phyloP scores from a whole-genome alignment of 257 asterid genomes.

The Misopates orontium region DNA sequence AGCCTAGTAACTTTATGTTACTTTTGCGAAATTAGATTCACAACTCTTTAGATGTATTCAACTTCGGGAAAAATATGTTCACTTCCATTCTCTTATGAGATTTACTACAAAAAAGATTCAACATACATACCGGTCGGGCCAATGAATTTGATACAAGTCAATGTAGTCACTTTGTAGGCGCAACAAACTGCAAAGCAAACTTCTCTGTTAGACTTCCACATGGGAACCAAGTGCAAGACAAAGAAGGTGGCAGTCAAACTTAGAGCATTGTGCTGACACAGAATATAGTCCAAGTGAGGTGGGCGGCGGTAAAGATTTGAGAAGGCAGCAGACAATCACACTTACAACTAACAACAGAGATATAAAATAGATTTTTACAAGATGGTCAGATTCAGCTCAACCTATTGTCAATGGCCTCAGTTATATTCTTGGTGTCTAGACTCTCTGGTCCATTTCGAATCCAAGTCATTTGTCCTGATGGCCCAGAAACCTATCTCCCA shows the following conservation, averaged over 20 bases:
- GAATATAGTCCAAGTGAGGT: conserved; percentile 3
- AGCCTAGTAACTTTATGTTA: not conserved
- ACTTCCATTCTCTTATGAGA: conserved; percentile 10
- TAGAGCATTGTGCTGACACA: no score
- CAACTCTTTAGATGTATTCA: not conserved
- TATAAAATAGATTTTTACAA: conserved; percentile 16
- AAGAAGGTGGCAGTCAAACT: no score
- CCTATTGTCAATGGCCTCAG: conserved; percentile 85
- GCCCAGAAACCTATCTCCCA: conserved; percentile 76
- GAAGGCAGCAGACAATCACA: conserved; percentile 8
- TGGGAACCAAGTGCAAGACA: not conserved
- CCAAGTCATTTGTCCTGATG: conserved; percentile 97
- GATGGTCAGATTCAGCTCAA: conserved; percentile 29
- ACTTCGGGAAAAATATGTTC: not conserved
- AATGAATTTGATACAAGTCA: conserved; percentile 93
- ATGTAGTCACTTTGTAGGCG: conserved; percentile 70
- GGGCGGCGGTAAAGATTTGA: not conserved
- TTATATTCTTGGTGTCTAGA: conserved; percentile 64
- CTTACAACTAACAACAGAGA: conserved; percentile 4
- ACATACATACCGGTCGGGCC: conserved; percentile 97
- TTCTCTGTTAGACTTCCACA: conserved; percentile 22
- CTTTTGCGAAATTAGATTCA: conserved; percentile 6
- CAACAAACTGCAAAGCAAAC: conserved; percentile 56
- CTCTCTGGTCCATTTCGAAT: conserved; percentile 85
- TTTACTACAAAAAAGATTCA: conserved; percentile 27